Base-by-base conservation (phyloP, 2,329 filamentous ascomycete genomes). In the Penicillium palitans region DNA sequence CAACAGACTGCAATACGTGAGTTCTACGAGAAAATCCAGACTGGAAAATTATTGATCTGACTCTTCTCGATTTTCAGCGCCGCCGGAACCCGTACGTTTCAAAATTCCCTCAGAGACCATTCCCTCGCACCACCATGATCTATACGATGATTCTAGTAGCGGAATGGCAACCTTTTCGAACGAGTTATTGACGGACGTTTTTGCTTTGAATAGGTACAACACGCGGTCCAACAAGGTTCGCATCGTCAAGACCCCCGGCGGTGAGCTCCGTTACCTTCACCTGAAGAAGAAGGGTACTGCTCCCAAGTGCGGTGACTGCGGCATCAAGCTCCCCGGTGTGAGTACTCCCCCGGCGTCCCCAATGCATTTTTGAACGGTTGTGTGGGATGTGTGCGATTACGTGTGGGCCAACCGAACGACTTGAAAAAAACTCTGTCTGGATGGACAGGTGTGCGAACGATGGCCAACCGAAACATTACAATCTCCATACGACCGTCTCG, bases 201-300 rank as follows among this genome's bases (percentile, higher is more conserved):
- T 53, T 66, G 64, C 59, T 57, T 55, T 62, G 60, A 65, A 70
- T 76, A 95, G 91, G 79, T 99, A 98, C 90, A 98, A 98, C 89
- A 98, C 93, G 80, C 85, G 85, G 79, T 96, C 91, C 80, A 97
- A 99, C 90, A 91, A 92, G 83, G 93, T 95, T 80, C 90, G 95
- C 79, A 86, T 96, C 76, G 81, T 96, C 82, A 95, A 95, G 87
- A 99, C 95, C 71, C 95, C 96, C 71, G 96, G 95, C 80, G 95
- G 95, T 80, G 87, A 93, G 80, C 88, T 96, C 76, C 89, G 95
- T 80, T 89, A 96, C 79, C 90, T 98, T 74, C 93, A 99, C 89
- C 93, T 97, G 86, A 98, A 98, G 90, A 99, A 99, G 91, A 90
- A 89, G 80, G 95, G 93, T 74, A 96, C 92, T 79, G 90, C 93